These are phyloP conservation scores for Ganoderma meredithae DNA, from an alignment of 1,284 basidiomycete species.

Conservation along the genomic window DNA sequence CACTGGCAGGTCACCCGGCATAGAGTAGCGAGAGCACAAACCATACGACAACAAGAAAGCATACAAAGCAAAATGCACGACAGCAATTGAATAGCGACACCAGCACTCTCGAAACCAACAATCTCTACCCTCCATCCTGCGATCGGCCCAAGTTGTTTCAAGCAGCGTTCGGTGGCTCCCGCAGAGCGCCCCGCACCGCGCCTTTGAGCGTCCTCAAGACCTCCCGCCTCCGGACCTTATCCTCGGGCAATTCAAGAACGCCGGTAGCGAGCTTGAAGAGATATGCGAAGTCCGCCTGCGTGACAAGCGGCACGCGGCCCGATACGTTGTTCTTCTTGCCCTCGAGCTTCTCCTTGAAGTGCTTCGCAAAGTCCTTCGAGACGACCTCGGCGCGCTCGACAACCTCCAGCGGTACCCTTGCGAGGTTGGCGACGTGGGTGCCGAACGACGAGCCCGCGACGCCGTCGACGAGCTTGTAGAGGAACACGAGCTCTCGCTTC, in stretches of 20 bases:
- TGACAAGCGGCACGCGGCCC: slow-evolving; percentile 73
- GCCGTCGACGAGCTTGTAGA: slow-evolving; percentile 92
- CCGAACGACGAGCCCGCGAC: slow-evolving; percentile 93
- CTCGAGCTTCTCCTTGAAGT: slow-evolving; percentile 82
- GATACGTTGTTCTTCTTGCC: slow-evolving; percentile 64
- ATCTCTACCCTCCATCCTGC: background rate
- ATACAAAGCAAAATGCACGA: slow-evolving; percentile 23
- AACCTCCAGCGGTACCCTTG: slow-evolving; percentile 82
- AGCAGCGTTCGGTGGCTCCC: slow-evolving; percentile 18
- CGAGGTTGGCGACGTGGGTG: slow-evolving; percentile 89
- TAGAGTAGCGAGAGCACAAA: slow-evolving; percentile 2
- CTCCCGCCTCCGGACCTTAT: slow-evolving; percentile 58
- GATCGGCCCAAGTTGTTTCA: slow-evolving; percentile 1
- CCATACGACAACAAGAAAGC: slow-evolving; percentile 20
- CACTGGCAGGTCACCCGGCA: no score
- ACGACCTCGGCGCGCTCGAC: slow-evolving; percentile 88
- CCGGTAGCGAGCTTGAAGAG: slow-evolving; percentile 67
- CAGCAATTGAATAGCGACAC: slow-evolving; percentile 19
- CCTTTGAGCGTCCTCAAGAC: slow-evolving; percentile 62
- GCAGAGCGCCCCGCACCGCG: slow-evolving; percentile 45
- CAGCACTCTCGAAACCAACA: slow-evolving; percentile 13
- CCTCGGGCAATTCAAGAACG: slow-evolving; percentile 55
- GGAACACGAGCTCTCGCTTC: slow-evolving; percentile 88
- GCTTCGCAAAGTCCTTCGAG: slow-evolving; percentile 87
- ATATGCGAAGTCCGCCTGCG: slow-evolving; percentile 89